Evolutionary conservation across 768 basidiomycete species (phyloP), one percentile per base, ranked within the genome.

Genomic region (Russula dissimulans): DNA sequence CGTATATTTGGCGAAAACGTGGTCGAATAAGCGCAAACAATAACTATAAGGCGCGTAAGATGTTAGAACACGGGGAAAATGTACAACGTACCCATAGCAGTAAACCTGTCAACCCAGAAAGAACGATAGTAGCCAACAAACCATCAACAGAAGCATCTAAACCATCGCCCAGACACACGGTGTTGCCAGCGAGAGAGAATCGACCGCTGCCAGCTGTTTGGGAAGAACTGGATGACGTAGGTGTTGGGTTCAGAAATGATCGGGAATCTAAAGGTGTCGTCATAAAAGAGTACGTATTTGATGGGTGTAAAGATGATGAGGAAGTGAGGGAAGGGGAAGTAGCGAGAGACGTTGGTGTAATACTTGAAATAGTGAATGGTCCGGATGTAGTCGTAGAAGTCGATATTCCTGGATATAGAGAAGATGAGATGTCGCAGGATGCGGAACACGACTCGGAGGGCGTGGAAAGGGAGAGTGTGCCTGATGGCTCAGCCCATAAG

Each of bases 1-100:
- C 85, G 65, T 89, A 91, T 14, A 91, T 68, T 73, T 89, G 85
- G 57, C 87, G 80, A 66, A 82, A 84, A 56, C 79, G 82, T 14
- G 88, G 87, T 43, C 88, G 78, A 22, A 88, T 63, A 48, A 84
- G 71, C 29, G 84, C 87, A 70, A 91, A 91, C 46, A 82, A 62
- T 49, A 84, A 69, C 88, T 89, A 52, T 36, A 48, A 38, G 56
- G 15, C 15, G 46, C 18, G 29, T 32, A 45, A 43, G 52, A 17
- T 11, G 29, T 46, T 50, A 36, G 44, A 65, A 31, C 57, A 48
- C 17, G 47, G 39, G 22, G 46, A n/a, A 59, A 53, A 39, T 9
- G 22, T n/a, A 7, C 31, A 59, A 75, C 84, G 65, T 65, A 87
- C 87, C 86, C 86, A 89, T 66, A 88, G 71, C 46, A 81, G 66